Conservation (phyloP, 1,284 basidiomycete species). For the Xanthoconium separans region DNA sequence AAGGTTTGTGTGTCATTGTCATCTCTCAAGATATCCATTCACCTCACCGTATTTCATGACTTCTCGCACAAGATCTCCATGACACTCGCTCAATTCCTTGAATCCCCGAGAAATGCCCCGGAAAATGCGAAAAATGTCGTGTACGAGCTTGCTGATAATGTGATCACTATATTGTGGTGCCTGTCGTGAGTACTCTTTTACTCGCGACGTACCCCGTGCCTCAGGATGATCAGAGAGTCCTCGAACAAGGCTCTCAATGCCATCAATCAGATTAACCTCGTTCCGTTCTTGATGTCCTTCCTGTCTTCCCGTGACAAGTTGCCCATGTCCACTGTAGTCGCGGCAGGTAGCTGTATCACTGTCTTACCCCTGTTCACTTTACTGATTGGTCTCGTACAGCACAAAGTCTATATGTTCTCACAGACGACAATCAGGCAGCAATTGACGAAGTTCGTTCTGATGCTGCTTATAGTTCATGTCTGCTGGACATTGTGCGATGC, state of each 20-base stretch:
- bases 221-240: constrained; percentile 67
- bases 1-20: constrained; percentile 49
- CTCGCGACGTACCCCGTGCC: neutral
- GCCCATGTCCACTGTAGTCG: constrained; percentile 66
- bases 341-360: constrained; percentile 59
- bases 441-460: constrained; percentile 62
- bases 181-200: constrained; percentile 66
- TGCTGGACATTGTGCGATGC: constrained; percentile 64
- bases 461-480: constrained; percentile 63
- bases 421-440: constrained; percentile 80
- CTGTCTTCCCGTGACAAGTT: constrained; percentile 66
- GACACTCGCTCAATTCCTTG: constrained; percentile 68
- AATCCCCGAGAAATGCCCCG: constrained; percentile 54
- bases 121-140: constrained; percentile 75
- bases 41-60: neutral
- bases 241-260: constrained; percentile 88
- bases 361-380: neutral
- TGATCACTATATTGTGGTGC: constrained; percentile 91
- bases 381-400: constrained; percentile 44
- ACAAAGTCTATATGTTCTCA: constrained; percentile 87
- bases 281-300: constrained; percentile 85
- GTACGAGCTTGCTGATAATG: constrained; percentile 86
- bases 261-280: constrained; percentile 75
- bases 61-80: constrained; percentile 61
- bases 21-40: neutral